Base-by-base conservation (phyloP, 495 filamentous ascomycete genomes). In the Penicillium desertorum region DNA sequence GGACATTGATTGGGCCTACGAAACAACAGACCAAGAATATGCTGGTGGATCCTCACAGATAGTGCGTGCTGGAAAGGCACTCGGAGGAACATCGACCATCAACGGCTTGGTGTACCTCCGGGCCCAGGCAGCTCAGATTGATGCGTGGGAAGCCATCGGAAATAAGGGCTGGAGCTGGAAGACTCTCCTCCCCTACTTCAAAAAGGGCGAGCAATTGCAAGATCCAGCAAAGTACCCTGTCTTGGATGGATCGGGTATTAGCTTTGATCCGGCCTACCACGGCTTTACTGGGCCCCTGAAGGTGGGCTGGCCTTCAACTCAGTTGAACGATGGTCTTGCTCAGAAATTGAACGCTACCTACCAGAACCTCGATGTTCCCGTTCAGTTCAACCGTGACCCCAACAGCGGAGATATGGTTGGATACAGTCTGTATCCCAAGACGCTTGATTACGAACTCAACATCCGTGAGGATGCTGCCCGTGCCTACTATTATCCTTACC, bases 1-100 rank as follows among this genome's bases (percentile, higher is more conserved):
- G 2, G 61, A 66, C 11, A 76, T 83, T 30, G 79, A 83, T 64
- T 85, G 80, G 80, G 62, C 74, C 29, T 85, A 82, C 45, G 51
- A 71, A 36, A 77, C 76, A 8, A 70, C 64, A 11, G 66, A 72
- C 34, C 81, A 85, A 62, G 62, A 58, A 17, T 77, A 74, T 52
- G 75, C 66, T 0, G 68, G 61, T 3, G 69, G 71, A 14, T 54
- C 54, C 4, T 44, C 56, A 2, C 71, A 81, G 19, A 63, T 61
- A 9, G 70, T 77, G 29, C 68, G 76, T 20, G 70, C 76, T 41
- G 81, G 82, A 20, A 83, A 77, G 60, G 77, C 78, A 1, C 65
- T 84, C 1, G 80, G 77, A 19, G 83, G 83, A 6, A 79, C 79
- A 6, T 81, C 77, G 54, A 68, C 71, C 19, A 80, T 83, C 54